These are phyloP conservation scores for Sicyos baderoa DNA, from an alignment of 306 rosid genomes.

Conservation along the genomic window DNA sequence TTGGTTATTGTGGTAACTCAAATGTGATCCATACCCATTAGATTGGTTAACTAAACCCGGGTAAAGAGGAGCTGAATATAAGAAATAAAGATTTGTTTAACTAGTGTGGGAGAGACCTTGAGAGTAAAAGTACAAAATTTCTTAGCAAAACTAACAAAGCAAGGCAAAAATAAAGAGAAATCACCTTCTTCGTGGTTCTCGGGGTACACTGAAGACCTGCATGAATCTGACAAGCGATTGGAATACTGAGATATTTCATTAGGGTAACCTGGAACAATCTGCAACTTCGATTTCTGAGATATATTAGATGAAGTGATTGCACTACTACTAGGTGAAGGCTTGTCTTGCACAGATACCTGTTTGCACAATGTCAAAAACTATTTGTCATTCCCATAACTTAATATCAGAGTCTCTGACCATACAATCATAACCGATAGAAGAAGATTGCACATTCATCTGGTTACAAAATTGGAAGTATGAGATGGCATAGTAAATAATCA, in stretches of 20 bases:
- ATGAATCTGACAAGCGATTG: conserved; percentile 27
- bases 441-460: neutral
- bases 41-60: conserved; percentile 46
- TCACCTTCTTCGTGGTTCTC: conserved; percentile 53
- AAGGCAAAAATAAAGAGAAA: conserved; percentile 10
- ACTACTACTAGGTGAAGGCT: conserved; percentile 36
- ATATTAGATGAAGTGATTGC: conserved; percentile 40
- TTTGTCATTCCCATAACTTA: conserved; percentile 16
- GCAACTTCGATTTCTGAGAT: conserved; percentile 42
- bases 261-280: conserved; percentile 29
- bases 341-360: conserved; percentile 90
- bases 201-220: conserved; percentile 40
- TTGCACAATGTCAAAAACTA: conserved; percentile 18
- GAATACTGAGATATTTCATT: conserved; percentile 36
- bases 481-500: neutral
- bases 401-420: neutral
- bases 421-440: neutral
- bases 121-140: neutral
- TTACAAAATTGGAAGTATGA: neutral
- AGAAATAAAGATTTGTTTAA: conserved; percentile 18
- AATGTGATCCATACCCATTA: conserved; percentile 52
- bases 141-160: conserved; percentile 12
- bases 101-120: neutral
- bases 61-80: conserved; percentile 39
- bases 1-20: conserved; percentile 46